Base-by-base conservation (phyloP, 2,329 filamentous ascomycete species). In the Seiridium unicorne region DNA sequence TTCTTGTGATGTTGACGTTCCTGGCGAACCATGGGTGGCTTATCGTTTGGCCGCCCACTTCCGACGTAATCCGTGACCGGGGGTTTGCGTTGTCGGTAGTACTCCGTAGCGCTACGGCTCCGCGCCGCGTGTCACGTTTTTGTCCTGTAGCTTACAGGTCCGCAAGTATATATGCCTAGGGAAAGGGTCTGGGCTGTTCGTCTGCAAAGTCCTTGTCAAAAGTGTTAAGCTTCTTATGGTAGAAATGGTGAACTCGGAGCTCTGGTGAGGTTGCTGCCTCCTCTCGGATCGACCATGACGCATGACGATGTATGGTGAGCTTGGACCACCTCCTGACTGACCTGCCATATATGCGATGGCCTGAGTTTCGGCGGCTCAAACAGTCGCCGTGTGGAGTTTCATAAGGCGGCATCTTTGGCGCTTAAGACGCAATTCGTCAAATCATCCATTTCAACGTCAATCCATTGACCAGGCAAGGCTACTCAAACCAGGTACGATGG, bases 21-120 rank as follows among this genome's bases (percentile, higher is more conserved):
- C 38, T 53, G 32, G 10, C 32, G 13, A 18, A 35, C 47, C 47
- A 32, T 34, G 34, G 10, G 11, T 42, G 35, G 51, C 38, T 44
- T 55, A 55, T 55, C 51, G 18, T 42, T 7, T 55, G 36, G 51
- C 38, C 31, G 36, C 36, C 49, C 18, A 35, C 9, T n/a, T 55
- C 51, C 51, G 51, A 55, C 51, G 51, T 26, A 55, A 55, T 55
- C 51, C 36, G 35, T 44, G 38, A 42, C 51, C 36, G 40, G 51
- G 51, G 51, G 42, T 32, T 31, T 38, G 38, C 7, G 11, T 13
- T 53, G 49, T 35, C 34, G 49, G 49, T 35, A n/a, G 49, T 53
- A 35, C 11, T 38, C 32, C 49, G 49, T 53, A 11, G 49, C 49
- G 32, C 13, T 9, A 53, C 49, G 49, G 49, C 49, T 40, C 35